Percentiles rank a stretch among this genome's conserved stretches.
These are phyloP conservation scores for Ramaria sp. DNA, from an alignment of 768 basidiomycete species.

Conservation along the genomic window DNA sequence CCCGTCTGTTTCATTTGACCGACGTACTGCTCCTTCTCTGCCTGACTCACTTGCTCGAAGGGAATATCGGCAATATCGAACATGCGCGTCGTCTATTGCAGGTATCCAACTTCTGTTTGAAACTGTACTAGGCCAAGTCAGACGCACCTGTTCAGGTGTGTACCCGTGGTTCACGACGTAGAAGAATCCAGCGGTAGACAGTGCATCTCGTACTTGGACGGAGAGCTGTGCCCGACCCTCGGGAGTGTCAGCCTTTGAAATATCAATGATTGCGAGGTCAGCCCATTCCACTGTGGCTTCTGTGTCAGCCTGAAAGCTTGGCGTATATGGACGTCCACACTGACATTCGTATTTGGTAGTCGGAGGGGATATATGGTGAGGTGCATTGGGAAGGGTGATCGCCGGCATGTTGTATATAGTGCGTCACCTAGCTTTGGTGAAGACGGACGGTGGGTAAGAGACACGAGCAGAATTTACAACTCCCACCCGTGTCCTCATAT, in stretches of 20 bases:
- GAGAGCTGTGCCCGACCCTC: slow-evolving; percentile 31
- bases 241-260: slow-evolving; percentile 28
- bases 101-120: not conserved
- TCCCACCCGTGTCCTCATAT: not conserved
- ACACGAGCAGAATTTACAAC: not conserved
- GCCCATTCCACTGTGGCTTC: slow-evolving; percentile 31
- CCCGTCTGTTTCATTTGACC: slow-evolving; percentile 33
- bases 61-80: slow-evolving; percentile 39
- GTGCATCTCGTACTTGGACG: slow-evolving; percentile 32
- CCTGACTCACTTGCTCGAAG: slow-evolving; percentile 28
- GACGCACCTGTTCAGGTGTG: slow-evolving; percentile 28
- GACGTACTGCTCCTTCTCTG: slow-evolving; percentile 32
- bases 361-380: not conserved
- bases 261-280: slow-evolving; percentile 42
- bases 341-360: not conserved
- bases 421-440: not conserved
- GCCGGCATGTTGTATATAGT: not conserved
- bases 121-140: not conserved
- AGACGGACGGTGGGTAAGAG: not conserved
- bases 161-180: slow-evolving; percentile 41
- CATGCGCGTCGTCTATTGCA: slow-evolving; percentile 28
- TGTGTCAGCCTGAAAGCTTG: not conserved
- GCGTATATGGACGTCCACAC: not conserved
- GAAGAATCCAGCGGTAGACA: slow-evolving; percentile 33
- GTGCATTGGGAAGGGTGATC: not conserved